phyloP scores from a whole-genome alignment of 495 filamentous ascomycete species.

The Rhypophila decipiens region DNA sequence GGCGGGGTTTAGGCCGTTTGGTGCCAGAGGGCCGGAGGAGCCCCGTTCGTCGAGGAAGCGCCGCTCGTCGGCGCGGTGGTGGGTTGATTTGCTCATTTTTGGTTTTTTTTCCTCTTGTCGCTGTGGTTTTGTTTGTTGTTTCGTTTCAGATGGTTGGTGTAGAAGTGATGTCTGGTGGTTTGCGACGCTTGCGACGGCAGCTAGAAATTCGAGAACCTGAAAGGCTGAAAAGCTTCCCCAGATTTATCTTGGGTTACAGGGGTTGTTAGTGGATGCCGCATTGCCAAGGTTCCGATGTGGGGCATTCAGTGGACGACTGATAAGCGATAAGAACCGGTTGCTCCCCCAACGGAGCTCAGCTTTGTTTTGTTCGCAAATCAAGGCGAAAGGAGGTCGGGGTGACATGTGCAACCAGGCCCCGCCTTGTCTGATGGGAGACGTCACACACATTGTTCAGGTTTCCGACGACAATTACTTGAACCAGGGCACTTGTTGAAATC shows the following conservation, averaged over 20 bases:
- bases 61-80: constrained; percentile 67
- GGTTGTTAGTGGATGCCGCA: no score
- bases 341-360: neutral
- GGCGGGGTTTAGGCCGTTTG: constrained; percentile 75
- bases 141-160: neutral
- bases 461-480: no score
- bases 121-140: neutral
- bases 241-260: neutral
- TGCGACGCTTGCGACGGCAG: neutral
- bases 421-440: no score
- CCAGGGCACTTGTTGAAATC: no score
- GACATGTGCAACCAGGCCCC: no score
- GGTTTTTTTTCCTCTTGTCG: neutral
- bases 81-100: constrained; percentile 25
- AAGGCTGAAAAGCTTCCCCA: neutral
- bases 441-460: no score
- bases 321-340: constrained; percentile 16
- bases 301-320: neutral
- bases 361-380: neutral
- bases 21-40: constrained; percentile 39
- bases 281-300: neutral
- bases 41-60: constrained; percentile 74
- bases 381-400: neutral
- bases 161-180: neutral
- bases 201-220: neutral